Base-by-base conservation (phyloP, 2,329 filamentous ascomycete species). In the Didymella arachidicola region DNA sequence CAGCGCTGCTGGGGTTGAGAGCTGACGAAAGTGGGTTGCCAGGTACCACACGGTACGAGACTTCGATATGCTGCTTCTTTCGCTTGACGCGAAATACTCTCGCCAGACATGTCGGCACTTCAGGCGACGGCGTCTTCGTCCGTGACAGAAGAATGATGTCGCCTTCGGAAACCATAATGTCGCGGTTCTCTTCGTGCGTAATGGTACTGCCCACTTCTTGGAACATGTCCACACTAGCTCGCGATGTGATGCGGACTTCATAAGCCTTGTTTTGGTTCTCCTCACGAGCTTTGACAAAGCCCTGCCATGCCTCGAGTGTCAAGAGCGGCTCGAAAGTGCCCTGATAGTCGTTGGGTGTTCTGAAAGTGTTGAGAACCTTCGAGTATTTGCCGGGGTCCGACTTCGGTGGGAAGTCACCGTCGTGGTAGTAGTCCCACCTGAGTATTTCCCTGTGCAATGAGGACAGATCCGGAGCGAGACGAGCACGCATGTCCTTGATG, bases 291-390 rank as follows among this genome's bases (percentile, higher is more conserved):
- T 92, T 93, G 49, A 96, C 89, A 74, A 99, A 95, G 4, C 91
- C 91, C 72, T 96, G 91, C 95, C 95, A 99, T 29, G 94, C 94
- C 80, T 99, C 95, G 26, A 96, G 89, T 29, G 95, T 87, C 32
- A 99, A 83, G 22, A 99, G 82, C 6, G 94, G 93, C 65, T 96
- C 89, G 77, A 99, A 99, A 0, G 93, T 97, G 59, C 87, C 84
- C 74, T 96, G 91, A 74, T 99, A 99, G 48, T 91, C 88, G 42
- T 80, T 80, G 0, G 93, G 90, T 66, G 92, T 88, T 27, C 82
- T 77, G 77, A 97, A 99, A 0, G 86, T 87, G 61, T 91, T 89
- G 5, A 89, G 88, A 11, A 99, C 94, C 53, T 87, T 82, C 45
- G 84, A 87, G 71, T 94, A 96, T 43, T 87, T 83, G 46, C 88